Evolutionary conservation across 2,329 filamentous ascomycete species (phyloP), one percentile per base, ranked within the genome.

Genomic region (Plectosphaerella sp.): DNA sequence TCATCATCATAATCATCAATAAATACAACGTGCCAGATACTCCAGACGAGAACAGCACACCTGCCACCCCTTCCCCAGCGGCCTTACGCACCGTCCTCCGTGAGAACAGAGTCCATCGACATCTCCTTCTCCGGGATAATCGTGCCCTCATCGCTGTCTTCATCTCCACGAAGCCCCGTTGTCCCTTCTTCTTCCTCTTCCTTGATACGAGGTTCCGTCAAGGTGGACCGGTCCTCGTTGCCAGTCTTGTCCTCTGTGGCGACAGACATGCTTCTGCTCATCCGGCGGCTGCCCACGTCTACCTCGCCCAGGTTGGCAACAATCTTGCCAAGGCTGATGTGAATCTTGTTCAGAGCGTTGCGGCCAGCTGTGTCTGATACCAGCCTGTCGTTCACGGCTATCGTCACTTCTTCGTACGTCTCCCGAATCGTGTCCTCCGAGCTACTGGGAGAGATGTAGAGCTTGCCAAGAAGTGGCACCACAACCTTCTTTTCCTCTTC

Each of bases 401-500:
- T 74, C 33, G 79, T 73, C 46, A 87, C 72, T 46, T 82, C 75
- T 33, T 77, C 73, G 66, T 86, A 84, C 36, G 83, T 63, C 39
- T 78, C 73, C 57, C 81, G 72, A 54, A 86, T 72, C 60, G 81
- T 82, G 20, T 79, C 74, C 55, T 83, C 77, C 0, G 76, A 76
- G 0, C 84, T 84, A 2, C 86, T 75, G 0, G 89, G 80, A 1
- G 87, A 85, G 47, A 97, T 79, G 64, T 92, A 84, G 2, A 97
- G 76, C 69, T 97, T 97, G 58, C 84, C 84, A 1, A 97, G 79
- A 47, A 97, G 81, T 0, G 85, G 80, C 25, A 89, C 84, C 10
- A 94, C 73, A 1, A 87, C 79, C 67, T 95, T 97, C 72, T 89
- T 90, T 69, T 97, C 92, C 58, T 96, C 91, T 66, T 89, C 87